These are phyloP conservation scores for Monosporascus sp. DNA, from an alignment of 2,329 filamentous ascomycete genomes.

Conservation along the genomic window DNA sequence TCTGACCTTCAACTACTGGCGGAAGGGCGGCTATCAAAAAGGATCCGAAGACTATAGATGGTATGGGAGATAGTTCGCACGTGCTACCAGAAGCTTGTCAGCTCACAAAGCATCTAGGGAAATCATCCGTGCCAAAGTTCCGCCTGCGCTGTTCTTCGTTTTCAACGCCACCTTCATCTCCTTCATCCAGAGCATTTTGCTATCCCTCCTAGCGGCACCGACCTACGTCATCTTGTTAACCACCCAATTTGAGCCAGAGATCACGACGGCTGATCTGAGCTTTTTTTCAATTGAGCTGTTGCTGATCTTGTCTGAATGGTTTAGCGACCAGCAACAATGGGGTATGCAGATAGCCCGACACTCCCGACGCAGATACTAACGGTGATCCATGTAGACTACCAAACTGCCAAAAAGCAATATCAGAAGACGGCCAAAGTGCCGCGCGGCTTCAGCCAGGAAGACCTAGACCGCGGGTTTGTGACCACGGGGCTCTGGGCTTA, in stretches of 20 bases:
- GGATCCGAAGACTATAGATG: conserved; percentile 96
- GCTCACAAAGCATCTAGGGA: conserved; percentile 43
- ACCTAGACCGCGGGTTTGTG: conserved; percentile 86
- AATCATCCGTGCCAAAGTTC: conserved; percentile 63
- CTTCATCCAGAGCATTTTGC: conserved; percentile 73
- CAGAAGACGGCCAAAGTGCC: conserved; percentile 67
- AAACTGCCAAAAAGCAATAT: conserved; percentile 75
- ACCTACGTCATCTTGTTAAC: conserved; percentile 78
- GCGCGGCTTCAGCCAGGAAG: conserved; percentile 57
- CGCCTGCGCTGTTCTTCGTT: conserved; percentile 65
- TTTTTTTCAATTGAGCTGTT: conserved; percentile 43
- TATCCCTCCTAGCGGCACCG: conserved; percentile 69
- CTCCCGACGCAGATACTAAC: conserved; percentile 9
- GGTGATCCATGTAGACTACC: conserved; percentile 53
- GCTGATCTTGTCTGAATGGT: conserved; percentile 62
- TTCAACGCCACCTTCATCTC: conserved; percentile 91
- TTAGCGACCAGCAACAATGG: conserved; percentile 94
- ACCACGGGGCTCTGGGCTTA: conserved; percentile 80
- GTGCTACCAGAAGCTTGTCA: neutral
- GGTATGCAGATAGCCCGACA: conserved; percentile 37
- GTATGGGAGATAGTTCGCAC: conserved; percentile 28
- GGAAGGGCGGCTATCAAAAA: conserved; percentile 82
- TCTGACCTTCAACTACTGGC: conserved; percentile 94
- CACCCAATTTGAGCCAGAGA: conserved; percentile 53
- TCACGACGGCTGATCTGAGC: conserved; percentile 40